Conservation (phyloP, 1,139 yeast genomes). For the Petasospora fabianii region DNA sequence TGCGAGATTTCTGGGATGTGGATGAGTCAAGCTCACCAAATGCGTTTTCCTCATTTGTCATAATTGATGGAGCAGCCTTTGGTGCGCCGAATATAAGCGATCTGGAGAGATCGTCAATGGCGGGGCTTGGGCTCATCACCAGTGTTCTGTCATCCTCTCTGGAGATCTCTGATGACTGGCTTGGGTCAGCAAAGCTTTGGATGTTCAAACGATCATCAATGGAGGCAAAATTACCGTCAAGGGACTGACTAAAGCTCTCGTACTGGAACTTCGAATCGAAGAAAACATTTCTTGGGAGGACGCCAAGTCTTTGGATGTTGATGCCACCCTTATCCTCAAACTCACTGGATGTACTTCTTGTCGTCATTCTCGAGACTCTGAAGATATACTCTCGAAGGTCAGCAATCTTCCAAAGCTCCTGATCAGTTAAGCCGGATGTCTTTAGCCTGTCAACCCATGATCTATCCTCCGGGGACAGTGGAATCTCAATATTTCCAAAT, state of each 20-base stretch:
- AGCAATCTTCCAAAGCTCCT: slow-evolving; percentile 81
- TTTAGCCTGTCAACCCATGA: slow-evolving; percentile 69
- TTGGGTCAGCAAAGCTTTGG: slow-evolving; percentile 9
- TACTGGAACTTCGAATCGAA: slow-evolving; percentile 55
- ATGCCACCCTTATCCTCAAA: slow-evolving; percentile 16
- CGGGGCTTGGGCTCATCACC: slow-evolving; percentile 8
- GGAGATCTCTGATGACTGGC: slow-evolving; percentile 2
- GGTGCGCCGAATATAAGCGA: slow-evolving; percentile 31
- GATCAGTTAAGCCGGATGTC: slow-evolving; percentile 64
- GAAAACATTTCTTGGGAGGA: slow-evolving; percentile 62
- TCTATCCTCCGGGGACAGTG: slow-evolving; percentile 56
- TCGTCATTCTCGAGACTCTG: slow-evolving; percentile 43
- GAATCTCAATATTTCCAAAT: slow-evolving; percentile 37
- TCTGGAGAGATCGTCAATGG: slow-evolving; percentile 23
- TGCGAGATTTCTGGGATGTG: slow-evolving; percentile 10
- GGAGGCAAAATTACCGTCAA: slow-evolving; percentile 18
- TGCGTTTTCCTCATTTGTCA: slow-evolving; percentile 44
- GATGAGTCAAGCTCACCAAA: slow-evolving; percentile 54
- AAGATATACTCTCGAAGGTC: slow-evolving; percentile 64
- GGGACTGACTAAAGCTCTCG: slow-evolving; percentile 30
- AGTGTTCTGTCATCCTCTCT: slow-evolving; percentile 13
- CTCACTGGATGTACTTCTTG: slow-evolving; percentile 13
- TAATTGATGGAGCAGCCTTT: slow-evolving; percentile 49
- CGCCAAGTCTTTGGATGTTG: slow-evolving; percentile 33
- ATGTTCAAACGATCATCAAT: slow-evolving; percentile 22